Evolutionary conservation across 768 basidiomycete genomes (phyloP), one percentile per base, ranked within the genome.

Genomic region (Omphalotus guepiniiformis): DNA sequence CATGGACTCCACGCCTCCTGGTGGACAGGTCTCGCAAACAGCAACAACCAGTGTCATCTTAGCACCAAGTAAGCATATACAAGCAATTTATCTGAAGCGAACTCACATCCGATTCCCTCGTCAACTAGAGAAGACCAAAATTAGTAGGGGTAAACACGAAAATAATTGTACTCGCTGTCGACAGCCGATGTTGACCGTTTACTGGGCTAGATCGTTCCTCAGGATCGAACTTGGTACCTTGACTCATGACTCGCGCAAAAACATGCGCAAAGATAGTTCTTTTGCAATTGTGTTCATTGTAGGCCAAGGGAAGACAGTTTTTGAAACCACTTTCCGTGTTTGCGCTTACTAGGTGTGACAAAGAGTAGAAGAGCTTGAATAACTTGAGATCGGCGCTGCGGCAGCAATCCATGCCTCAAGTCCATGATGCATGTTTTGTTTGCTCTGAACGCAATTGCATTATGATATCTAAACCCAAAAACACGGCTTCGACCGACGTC

Each of bases 321-420:
- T 92, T 93, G 60, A 94, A 82, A 4, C 90, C 93, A 55, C 81
- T 85, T 58, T 93, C 89, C 13, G 88, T 83, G 59, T 95, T 95
- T 11, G 90, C 79, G 27, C 76, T 79, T 47, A 95, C 83, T 5
- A 95, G 72, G 51, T 92, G 83, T 1, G 91, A 79, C n/a, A n/a
- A n/a, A n/a, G n/a, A n/a, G n/a, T n/a, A n/a, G n/a, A n/a, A n/a
- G n/a, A n/a, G n/a, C n/a, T n/a, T n/a, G n/a, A n/a, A n/a, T n/a
- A n/a, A n/a, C n/a, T n/a, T n/a, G n/a, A n/a, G n/a, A n/a, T n/a
- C n/a, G n/a, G n/a, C n/a, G n/a, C n/a, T n/a, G n/a, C n/a, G n/a
- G n/a, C n/a, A n/a, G n/a, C n/a, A n/a, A n/a, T n/a, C n/a, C n/a
- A n/a, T n/a, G n/a, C n/a, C n/a, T n/a, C n/a, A n/a, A n/a, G n/a